Conservation (phyloP, 345 rosid genomes). For the Hibiscus mutabilis region DNA sequence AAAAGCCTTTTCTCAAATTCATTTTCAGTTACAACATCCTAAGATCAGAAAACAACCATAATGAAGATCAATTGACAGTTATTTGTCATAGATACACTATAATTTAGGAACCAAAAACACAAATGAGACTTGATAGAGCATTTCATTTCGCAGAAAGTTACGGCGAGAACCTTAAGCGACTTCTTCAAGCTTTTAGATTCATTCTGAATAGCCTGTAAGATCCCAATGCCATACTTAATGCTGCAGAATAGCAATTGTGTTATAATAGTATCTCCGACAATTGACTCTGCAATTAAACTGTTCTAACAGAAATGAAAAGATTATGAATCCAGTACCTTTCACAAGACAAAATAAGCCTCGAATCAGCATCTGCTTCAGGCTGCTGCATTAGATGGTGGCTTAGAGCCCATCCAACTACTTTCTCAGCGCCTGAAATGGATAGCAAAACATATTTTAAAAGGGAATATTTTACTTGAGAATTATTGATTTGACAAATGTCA, state of each 20-base stretch:
- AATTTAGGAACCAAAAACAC: neutral
- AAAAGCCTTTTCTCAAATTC: constrained; percentile 79
- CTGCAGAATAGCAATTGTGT: constrained; percentile 43
- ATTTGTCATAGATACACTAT: neutral
- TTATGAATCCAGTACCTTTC: constrained; percentile 53
- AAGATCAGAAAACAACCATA: constrained; percentile 18
- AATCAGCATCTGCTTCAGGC: constrained; percentile 51
- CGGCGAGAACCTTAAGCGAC: constrained; percentile 62
- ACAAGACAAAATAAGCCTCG: constrained; percentile 49
- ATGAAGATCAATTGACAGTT: constrained; percentile 7
- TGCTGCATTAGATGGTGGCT: constrained; percentile 73
- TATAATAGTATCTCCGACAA: constrained; percentile 16
- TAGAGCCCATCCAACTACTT: constrained; percentile 80
- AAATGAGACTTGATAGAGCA: neutral
- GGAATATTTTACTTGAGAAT: neutral
- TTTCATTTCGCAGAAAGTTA: constrained; percentile 1
- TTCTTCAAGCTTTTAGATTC: constrained; percentile 75
- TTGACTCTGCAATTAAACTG: constrained; percentile 15
- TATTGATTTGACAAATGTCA: constrained; percentile 1
- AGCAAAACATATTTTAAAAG: constrained; percentile 1
- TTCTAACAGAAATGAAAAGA: constrained; percentile 6
- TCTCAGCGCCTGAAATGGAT: constrained; percentile 64
- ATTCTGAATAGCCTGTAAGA: constrained; percentile 60
- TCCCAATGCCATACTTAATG: constrained; percentile 59
- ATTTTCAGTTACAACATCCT: constrained; percentile 84